These are phyloP conservation scores for Pyrus communis DNA, from an alignment of 306 rosid genomes.

Conservation along the genomic window DNA sequence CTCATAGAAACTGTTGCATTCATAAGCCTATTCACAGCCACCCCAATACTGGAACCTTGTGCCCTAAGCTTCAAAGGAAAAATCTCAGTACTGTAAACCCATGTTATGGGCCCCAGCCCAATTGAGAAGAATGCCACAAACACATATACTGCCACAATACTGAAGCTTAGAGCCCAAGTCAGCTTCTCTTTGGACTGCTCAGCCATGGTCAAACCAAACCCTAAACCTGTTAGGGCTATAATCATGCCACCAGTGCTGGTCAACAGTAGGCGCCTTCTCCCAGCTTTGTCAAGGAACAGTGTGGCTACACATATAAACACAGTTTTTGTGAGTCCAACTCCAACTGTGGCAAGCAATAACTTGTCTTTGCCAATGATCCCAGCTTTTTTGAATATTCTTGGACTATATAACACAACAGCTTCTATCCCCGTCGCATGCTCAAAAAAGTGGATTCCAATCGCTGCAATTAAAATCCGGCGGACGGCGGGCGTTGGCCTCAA, in stretches of 20 bases:
- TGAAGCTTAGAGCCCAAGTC: conserved; percentile 46
- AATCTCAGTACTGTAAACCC: conserved; percentile 80
- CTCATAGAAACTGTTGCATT: conserved; percentile 59
- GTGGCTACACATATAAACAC: conserved; percentile 39
- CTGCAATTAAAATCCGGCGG: conserved; percentile 59
- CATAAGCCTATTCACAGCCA: conserved; percentile 62
- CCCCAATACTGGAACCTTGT: conserved; percentile 59
- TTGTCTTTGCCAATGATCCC: conserved; percentile 48
- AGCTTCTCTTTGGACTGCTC: conserved; percentile 23
- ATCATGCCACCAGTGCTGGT: conserved; percentile 51
- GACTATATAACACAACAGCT: conserved; percentile 69
- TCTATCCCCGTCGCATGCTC: conserved; percentile 80
- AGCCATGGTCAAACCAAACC: conserved; percentile 51
- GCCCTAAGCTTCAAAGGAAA: conserved; percentile 73
- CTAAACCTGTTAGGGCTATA: conserved; percentile 30
- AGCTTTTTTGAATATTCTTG: conserved; percentile 69
- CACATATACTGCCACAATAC: conserved; percentile 41
- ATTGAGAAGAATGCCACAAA: conserved; percentile 54
- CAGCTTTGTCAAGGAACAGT: conserved; percentile 47
- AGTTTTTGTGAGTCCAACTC: conserved; percentile 54
- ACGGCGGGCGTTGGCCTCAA: conserved; percentile 45
- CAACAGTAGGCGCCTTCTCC: conserved; percentile 49
- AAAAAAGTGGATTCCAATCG: conserved; percentile 66
- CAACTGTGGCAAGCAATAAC: conserved; percentile 63
- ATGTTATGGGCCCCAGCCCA: conserved; percentile 74